A percentile compares a stretch with the other conserved stretches of the same genome.
Evolutionary conservation across 176 grass and related monocot species (phyloP).

Genomic region (Bothriochloa decipiens): DNA sequence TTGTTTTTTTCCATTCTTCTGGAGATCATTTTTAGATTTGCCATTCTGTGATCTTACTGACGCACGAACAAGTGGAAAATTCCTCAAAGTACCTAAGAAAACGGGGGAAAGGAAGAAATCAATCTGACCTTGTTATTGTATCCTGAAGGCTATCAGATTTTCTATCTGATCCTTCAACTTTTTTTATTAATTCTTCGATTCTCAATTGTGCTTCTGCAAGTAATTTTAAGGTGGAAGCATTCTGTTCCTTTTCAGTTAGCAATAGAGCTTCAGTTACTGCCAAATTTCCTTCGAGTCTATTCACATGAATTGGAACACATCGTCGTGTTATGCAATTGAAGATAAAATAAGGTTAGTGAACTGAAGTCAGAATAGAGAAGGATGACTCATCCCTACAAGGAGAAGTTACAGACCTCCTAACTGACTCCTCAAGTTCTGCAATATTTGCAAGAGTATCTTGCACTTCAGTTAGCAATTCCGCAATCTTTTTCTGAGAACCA

Average conservation of each 20-base stretch:
- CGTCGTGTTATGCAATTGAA: constrained; percentile 35
- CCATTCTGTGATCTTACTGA: not conserved
- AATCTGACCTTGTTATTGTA: constrained; percentile 57
- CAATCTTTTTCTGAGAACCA: constrained; percentile 52
- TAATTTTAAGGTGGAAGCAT: constrained; percentile 54
- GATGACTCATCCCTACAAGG: constrained; percentile 27
- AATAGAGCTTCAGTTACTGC: constrained; percentile 56
- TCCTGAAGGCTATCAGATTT: constrained; percentile 57
- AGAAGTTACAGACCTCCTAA: constrained; percentile 65
- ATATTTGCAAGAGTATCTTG: constrained; percentile 50
- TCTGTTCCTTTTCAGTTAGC: constrained; percentile 63
- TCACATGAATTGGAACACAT: constrained; percentile 4
- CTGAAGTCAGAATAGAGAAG: constrained; percentile 38
- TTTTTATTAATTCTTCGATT: constrained; percentile 58
- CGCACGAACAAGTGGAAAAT: not conserved
- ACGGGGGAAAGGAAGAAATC: not conserved
- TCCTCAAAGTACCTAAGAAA: not conserved
- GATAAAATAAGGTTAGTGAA: constrained; percentile 48
- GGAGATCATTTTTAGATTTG: not conserved
- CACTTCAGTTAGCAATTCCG: constrained; percentile 56
- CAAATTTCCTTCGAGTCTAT: constrained; percentile 59
- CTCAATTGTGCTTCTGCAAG: constrained; percentile 54
- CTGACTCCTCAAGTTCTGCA: constrained; percentile 47
- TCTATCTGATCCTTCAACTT: constrained; percentile 51
- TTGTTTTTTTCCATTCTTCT: not conserved